These are phyloP conservation scores for Trapa incisa DNA, from an alignment of 345 rosid species.

Conservation along the genomic window DNA sequence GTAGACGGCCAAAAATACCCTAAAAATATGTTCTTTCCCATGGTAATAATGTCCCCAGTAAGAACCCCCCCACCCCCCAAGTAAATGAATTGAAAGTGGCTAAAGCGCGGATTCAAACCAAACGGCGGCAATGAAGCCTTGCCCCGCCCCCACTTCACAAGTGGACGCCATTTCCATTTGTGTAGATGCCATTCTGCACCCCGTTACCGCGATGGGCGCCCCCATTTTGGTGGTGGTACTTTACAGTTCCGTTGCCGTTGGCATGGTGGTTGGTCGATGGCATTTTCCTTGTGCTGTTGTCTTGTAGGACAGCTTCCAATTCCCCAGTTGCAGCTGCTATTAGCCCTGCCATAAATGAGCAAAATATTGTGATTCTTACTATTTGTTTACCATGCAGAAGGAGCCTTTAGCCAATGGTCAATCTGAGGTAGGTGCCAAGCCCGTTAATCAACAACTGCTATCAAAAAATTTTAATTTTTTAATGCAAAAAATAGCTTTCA, in stretches of 20 bases:
- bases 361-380: not conserved
- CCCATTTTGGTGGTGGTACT: conserved; percentile 33
- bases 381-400: not conserved
- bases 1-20: not conserved
- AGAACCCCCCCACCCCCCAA: no score
- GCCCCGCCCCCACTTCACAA: conserved; percentile 18
- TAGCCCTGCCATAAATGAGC: conserved; percentile 38
- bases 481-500: not conserved
- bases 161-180: conserved; percentile 45
- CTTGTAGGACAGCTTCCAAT: conserved; percentile 35
- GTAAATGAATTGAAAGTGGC: not conserved
- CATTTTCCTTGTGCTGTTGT: conserved; percentile 21
- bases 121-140: no score
- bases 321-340: conserved; percentile 73
- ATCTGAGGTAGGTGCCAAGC: no score
- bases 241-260: conserved; percentile 22
- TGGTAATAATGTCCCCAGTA: not conserved
- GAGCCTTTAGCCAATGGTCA: not conserved
- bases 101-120: no score
- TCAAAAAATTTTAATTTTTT: not conserved
- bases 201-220: conserved; percentile 34
- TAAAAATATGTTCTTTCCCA: not conserved
- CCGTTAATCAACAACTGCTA: no score
- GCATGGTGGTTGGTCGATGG: conserved; percentile 1
- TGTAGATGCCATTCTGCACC: conserved; percentile 38